A percentile compares a stretch with the other conserved stretches of the same genome.
Evolutionary conservation across 306 rosid genomes (phyloP).

Genomic region (Oxytropis ochrocephala): DNA sequence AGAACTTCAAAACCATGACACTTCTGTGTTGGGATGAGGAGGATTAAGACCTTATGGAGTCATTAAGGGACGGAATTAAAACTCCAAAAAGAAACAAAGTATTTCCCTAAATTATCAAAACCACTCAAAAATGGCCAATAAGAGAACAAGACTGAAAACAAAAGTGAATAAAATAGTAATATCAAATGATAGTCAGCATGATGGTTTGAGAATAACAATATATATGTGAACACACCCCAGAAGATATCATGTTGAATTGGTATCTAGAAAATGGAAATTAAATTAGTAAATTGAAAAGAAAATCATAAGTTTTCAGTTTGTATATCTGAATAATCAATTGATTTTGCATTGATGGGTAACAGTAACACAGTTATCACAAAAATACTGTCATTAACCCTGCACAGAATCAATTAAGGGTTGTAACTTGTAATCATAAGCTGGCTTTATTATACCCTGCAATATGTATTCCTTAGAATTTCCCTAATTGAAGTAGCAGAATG

Average conservation of each 20-base stretch:
- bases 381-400: background rate
- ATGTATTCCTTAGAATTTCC: background rate
- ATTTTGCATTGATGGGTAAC: background rate
- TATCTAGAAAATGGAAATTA: background rate
- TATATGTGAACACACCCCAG: background rate
- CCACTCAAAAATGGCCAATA: background rate
- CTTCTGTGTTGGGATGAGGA: background rate
- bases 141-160: background rate
- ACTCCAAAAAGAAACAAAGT: background rate
- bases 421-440: background rate
- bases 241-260: background rate
- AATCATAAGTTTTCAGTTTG: slow-evolving; percentile 4
- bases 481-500: background rate
- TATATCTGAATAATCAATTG: background rate
- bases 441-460: background rate
- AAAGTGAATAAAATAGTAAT: background rate
- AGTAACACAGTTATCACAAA: background rate
- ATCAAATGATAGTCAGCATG: background rate
- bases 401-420: slow-evolving; percentile 5
- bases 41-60: background rate
- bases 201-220: background rate
- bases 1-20: background rate
- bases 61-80: slow-evolving; percentile 6
- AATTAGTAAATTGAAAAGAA: background rate
- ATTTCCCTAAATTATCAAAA: background rate